A percentile compares a stretch with the other conserved stretches of the same genome.
These are phyloP conservation scores for Cryptosporidium felis DNA, from an alignment of 169 alveolate genomes.

Conservation along the genomic window DNA sequence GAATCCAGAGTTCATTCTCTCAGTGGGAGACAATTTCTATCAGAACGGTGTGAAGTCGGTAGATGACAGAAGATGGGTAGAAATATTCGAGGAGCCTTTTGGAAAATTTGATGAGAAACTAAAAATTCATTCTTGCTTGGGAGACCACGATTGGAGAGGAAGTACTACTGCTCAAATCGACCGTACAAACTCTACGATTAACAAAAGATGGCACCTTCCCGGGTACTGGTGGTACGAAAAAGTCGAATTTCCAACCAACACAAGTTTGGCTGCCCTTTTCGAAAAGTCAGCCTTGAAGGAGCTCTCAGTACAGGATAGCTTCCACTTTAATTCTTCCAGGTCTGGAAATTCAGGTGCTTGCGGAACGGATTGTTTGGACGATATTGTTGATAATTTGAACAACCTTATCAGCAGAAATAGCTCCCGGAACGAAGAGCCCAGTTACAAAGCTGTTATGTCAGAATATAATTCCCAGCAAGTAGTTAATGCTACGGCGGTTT, in stretches of 20 bases:
- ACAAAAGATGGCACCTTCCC: conserved; percentile 43
- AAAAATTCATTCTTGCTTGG: conserved; percentile 64
- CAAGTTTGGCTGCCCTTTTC: background rate
- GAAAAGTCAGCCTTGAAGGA: background rate
- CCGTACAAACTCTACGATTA: background rate
- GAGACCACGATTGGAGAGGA: conserved; percentile 67
- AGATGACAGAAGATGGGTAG: conserved; percentile 18
- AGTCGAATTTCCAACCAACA: background rate
- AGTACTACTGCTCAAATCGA: conserved; percentile 37
- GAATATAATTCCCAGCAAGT: conserved; percentile 5
- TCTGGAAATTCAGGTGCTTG: background rate
- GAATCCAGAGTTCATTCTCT: conserved; percentile 37
- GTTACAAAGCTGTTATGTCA: conserved; percentile 16
- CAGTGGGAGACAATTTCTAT: conserved; percentile 64
- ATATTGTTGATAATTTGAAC: background rate
- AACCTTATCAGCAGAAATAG: background rate
- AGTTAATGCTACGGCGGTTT: conserved; percentile 26
- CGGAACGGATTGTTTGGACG: conserved; percentile 2
- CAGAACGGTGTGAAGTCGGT: conserved; percentile 27
- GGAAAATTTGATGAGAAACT: background rate
- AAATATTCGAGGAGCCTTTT: conserved; percentile 40
- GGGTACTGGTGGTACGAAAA: conserved; percentile 72
- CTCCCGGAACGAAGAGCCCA: background rate
- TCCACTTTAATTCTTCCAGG: background rate
- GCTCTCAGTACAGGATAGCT: background rate